Conservation (phyloP, 2,329 filamentous ascomycete genomes). For the Talaromyces sp. region DNA sequence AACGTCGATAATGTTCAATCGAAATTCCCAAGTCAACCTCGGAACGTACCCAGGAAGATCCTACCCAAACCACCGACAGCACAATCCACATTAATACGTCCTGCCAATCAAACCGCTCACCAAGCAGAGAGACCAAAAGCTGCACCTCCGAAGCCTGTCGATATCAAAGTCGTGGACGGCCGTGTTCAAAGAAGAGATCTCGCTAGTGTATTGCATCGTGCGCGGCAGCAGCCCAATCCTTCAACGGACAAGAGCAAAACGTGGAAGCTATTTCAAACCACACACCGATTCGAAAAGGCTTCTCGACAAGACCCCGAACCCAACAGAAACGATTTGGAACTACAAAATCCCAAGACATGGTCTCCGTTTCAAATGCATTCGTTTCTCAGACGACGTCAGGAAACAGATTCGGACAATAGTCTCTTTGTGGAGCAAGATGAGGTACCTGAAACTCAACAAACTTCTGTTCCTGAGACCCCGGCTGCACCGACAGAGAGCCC, state of each 20-base stretch:
- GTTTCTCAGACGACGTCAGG: conserved; percentile 1
- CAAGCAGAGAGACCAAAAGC: background rate
- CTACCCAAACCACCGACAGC: background rate
- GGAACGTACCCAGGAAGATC: background rate
- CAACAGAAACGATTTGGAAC: conserved; percentile 31
- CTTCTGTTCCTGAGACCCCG: background rate
- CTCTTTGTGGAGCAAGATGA: conserved; percentile 22
- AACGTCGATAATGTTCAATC: background rate
- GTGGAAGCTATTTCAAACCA: conserved; percentile 22
- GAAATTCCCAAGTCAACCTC: background rate
- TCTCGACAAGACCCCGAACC: conserved; percentile 31
- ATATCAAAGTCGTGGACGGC: conserved; percentile 1
- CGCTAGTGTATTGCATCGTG: background rate
- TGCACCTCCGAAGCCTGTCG: background rate
- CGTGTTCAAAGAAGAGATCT: conserved; percentile 6
- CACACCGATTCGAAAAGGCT: conserved; percentile 29
- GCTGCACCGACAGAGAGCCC: background rate
- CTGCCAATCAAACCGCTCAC: background rate
- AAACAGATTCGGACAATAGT: conserved; percentile 6
- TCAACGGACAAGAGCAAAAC: conserved; percentile 8
- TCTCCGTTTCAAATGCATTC: conserved; percentile 13
- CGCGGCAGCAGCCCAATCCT: conserved; percentile 2
- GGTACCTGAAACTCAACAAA: conserved; percentile 1
- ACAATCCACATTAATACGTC: background rate
- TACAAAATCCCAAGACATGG: conserved; percentile 34